These are phyloP conservation scores for Hypoxylon sp. DNA, from an alignment of 2,329 filamentous ascomycete species.

Conservation along the genomic window DNA sequence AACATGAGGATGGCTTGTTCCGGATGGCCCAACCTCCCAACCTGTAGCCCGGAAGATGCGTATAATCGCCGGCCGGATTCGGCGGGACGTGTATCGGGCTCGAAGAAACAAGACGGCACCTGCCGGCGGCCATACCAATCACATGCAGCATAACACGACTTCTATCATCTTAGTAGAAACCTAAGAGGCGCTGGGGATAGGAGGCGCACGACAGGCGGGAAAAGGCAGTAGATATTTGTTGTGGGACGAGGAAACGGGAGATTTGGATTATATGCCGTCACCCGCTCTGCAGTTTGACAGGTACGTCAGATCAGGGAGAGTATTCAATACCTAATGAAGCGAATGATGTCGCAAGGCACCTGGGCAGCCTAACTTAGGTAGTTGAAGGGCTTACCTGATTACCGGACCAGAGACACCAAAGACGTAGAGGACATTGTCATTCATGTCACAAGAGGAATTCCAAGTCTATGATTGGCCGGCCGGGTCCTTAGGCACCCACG, in stretches of 20 bases:
- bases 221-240: constrained; percentile 13
- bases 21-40: constrained; percentile 18
- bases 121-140: constrained; percentile 28
- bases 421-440: constrained; percentile 39
- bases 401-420: constrained; percentile 30
- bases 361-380: constrained; percentile 34
- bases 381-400: constrained; percentile 27
- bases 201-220: constrained; percentile 20
- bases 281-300: constrained; percentile 43
- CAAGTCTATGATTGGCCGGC: constrained; percentile 49
- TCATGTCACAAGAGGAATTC: constrained; percentile 40
- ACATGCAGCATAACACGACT: constrained; percentile 32
- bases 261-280: constrained; percentile 35
- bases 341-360: constrained; percentile 39
- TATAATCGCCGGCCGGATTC: constrained; percentile 29
- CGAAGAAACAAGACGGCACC: constrained; percentile 31
- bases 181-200: constrained; percentile 25
- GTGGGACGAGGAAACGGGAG: constrained; percentile 27
- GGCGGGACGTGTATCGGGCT: constrained; percentile 30
- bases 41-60: constrained; percentile 28
- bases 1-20: constrained; percentile 17
- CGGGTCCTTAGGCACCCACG: constrained; percentile 47
- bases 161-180: constrained; percentile 15
- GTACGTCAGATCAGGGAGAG: constrained; percentile 31
- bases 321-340: constrained; percentile 39